Evolutionary conservation across 805 yeast genomes (phyloP), one percentile per base, ranked within the genome.

Genomic region (Ogataea saltuana): DNA sequence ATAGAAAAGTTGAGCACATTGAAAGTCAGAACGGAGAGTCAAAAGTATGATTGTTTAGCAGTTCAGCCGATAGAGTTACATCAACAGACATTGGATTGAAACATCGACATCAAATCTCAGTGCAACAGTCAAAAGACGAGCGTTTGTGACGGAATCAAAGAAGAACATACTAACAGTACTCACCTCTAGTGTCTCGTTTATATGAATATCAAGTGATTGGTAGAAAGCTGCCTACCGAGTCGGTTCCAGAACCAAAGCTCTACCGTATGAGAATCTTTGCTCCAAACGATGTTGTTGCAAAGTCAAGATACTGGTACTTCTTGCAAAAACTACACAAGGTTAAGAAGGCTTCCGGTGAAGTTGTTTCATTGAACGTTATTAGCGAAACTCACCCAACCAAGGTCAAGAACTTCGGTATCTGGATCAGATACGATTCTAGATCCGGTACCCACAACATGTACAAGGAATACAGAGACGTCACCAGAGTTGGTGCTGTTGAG

Each of bases 371-470:
- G 67, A 88, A 88, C 83, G 75, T 76, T 69, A 87, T 93, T 72
- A 70, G 84, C 70, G 99, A 93, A 81, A 78, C 89, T 71, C 87
- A 81, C 81, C 98, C 99, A 77, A 88, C 96, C 78, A 90, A 88
- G 83, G 98, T 93, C 70, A 93, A 93, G 90, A 93, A 90, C 88
- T 93, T 90, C 72, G 99, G 97, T 81, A 75, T 93, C 80, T 93
- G 99, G 99, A 86, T 93, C 74, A 90, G 99, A 83, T 93, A 93
- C 87, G 99, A 93, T 74, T 93, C 99, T 60, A 95, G 99, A 86
- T 93, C 99, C 63, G 99, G 99, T 81, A 90, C 96, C 69, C 99
- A 93, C 95, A 93, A 93, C 95, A 93, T 93, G 97, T 93, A 93
- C 97, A 93, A 93, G 84, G 99, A 93, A 82, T 88, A 88, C 93